Evolutionary conservation across 129 eudicot genomes (phyloP).

Genomic region (Erigeron canadensis): DNA sequence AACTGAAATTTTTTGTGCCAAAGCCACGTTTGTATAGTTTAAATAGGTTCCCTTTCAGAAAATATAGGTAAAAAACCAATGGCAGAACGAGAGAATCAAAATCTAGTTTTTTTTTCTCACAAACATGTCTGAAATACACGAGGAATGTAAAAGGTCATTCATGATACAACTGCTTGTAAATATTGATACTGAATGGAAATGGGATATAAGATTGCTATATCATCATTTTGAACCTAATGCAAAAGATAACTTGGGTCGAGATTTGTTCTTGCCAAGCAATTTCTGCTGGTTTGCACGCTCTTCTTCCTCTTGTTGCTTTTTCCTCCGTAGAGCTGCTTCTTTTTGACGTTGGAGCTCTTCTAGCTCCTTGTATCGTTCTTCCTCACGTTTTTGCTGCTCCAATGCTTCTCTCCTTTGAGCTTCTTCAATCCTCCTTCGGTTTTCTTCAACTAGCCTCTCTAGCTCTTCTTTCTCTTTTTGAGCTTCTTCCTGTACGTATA

Average conservation of each 20-base stretch:
- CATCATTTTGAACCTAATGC: conserved; percentile 65
- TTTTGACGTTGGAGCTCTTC: conserved; percentile 91
- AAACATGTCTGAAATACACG: conserved; percentile 10
- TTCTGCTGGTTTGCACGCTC: conserved; percentile 82
- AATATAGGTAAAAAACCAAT: too few species aligned
- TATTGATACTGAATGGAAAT: not conserved
- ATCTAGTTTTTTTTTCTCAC: not conserved
- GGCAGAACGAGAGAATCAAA: not conserved
- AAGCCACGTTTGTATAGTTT: too few species aligned
- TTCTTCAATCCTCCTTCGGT: conserved; percentile 77
- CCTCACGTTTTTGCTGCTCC: conserved; percentile 74
- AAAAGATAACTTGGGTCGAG: conserved; percentile 79
- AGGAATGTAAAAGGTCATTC: not conserved
- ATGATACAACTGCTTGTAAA: not conserved
- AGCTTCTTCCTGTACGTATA: conserved; percentile 56
- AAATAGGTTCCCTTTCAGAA: too few species aligned
- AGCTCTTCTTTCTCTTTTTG: conserved; percentile 79
- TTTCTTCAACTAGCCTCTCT: conserved; percentile 77
- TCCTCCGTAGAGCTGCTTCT: conserved; percentile 76
- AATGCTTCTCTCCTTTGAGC: conserved; percentile 85
- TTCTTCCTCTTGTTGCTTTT: conserved; percentile 91
- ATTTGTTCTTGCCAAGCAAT: conserved; percentile 71
- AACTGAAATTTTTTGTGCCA: too few species aligned
- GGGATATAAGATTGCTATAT: too few species aligned
- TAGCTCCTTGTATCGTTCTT: conserved; percentile 78